These are phyloP conservation scores for Ailanthus altissimus DNA, from an alignment of 345 rosid genomes.

Conservation along the genomic window DNA sequence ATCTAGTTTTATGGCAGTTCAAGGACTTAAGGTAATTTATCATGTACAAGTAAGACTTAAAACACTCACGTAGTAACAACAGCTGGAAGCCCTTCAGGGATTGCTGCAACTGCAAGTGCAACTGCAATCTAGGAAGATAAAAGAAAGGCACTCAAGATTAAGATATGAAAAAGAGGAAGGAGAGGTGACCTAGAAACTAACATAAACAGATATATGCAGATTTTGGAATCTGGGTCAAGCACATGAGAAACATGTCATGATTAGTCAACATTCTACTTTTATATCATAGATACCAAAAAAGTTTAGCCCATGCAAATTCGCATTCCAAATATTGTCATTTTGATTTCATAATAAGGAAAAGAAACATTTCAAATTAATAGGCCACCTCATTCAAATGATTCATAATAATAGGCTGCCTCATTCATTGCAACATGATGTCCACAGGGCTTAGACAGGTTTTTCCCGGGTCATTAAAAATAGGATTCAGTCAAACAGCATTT, in stretches of 20 bases:
- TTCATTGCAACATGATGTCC: not conserved
- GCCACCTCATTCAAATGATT: not conserved
- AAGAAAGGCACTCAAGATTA: constrained; percentile 27
- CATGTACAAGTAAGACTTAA: constrained; percentile 15
- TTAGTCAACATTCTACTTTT: not conserved
- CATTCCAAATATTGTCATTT: not conserved
- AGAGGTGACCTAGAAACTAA: not conserved
- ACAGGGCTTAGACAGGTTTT: not conserved
- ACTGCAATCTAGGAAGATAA: constrained; percentile 84
- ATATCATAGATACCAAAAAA: not conserved
- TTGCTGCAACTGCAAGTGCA: constrained; percentile 99
- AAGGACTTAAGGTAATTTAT: not conserved
- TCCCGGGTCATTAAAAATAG: not conserved
- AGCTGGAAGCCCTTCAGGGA: constrained; percentile 99
- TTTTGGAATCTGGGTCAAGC: not conserved
- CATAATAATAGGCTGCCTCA: not conserved
- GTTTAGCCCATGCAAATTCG: not conserved
- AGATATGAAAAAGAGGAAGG: not conserved
- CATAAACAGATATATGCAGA: not conserved
- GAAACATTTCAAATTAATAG: not conserved
- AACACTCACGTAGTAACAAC: constrained; percentile 96
- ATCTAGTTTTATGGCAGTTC: not conserved
- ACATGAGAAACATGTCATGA: not conserved
- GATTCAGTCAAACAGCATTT: not conserved
- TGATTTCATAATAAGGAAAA: not conserved